Evolutionary conservation across 345 rosid species (phyloP).

Genomic region (Eucalyptus virginea): DNA sequence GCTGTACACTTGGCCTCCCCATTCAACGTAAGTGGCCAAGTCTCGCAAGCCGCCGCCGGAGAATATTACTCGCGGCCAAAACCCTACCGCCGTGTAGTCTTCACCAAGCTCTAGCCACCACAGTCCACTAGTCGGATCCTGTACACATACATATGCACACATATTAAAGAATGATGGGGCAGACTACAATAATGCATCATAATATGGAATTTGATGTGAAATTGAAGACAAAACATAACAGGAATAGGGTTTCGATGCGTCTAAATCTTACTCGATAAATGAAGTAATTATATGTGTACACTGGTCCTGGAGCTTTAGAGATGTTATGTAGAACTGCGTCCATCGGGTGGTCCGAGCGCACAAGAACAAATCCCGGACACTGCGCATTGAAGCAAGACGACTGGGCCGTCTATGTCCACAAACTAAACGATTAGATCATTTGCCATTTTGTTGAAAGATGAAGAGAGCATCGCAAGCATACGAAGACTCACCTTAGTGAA

Average conservation of each 20-base stretch:
- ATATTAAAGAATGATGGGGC: background rate
- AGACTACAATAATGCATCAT: background rate
- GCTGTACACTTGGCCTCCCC: conserved; percentile 4
- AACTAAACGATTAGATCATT: background rate
- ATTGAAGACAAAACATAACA: accelerated
- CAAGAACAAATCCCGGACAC: background rate
- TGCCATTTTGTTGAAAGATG: background rate
- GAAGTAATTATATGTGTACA: background rate
- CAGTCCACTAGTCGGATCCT: background rate
- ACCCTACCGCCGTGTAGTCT: background rate
- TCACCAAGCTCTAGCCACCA: background rate
- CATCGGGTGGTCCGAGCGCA: background rate
- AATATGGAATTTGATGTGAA: background rate
- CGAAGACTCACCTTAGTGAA: background rate
- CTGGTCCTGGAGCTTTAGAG: background rate
- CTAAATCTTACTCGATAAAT: background rate
- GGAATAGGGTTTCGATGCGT: background rate
- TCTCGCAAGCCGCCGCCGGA: background rate
- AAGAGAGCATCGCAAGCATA: background rate
- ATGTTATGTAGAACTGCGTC: background rate
- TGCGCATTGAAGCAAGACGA: background rate
- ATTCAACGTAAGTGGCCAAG: background rate
- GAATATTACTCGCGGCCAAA: background rate
- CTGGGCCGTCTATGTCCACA: background rate
- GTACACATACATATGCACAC: no score